These are phyloP conservation scores for Microbotryum violaceum DNA, from an alignment of 1,284 basidiomycete genomes.

Conservation along the genomic window DNA sequence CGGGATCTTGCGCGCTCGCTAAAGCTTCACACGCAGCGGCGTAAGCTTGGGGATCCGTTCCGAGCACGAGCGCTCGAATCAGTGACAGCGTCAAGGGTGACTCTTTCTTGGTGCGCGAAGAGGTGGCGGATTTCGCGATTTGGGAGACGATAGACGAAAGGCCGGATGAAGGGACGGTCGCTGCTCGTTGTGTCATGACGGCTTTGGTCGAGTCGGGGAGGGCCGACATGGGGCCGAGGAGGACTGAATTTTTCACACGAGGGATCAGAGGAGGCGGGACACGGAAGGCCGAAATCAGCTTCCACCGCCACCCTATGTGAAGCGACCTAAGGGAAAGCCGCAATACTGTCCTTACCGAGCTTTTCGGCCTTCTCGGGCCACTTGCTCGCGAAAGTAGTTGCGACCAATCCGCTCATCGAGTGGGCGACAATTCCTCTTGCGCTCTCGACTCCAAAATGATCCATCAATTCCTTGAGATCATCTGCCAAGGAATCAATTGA, in stretches of 20 bases:
- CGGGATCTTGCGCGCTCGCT: slow-evolving; percentile 18
- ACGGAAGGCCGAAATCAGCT: background rate
- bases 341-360: slow-evolving; percentile 15
- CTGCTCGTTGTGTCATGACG: slow-evolving; percentile 16
- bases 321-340: background rate
- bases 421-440: slow-evolving; percentile 24
- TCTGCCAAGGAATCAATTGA: slow-evolving; percentile 15
- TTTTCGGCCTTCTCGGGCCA: slow-evolving; percentile 19
- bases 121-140: slow-evolving; percentile 21
- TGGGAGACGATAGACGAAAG: slow-evolving; percentile 15
- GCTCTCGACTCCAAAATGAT: background rate
- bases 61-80: slow-evolving; percentile 21
- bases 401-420: slow-evolving; percentile 24
- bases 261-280: background rate
- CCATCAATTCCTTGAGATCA: slow-evolving; percentile 17
- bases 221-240: slow-evolving; percentile 27
- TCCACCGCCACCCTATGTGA: background rate
- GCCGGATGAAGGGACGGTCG: slow-evolving; percentile 14
- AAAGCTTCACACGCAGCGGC: slow-evolving; percentile 26
- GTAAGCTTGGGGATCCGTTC: slow-evolving; percentile 15
- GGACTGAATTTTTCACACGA: slow-evolving; percentile 13
- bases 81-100: slow-evolving; percentile 18
- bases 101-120: slow-evolving; percentile 10
- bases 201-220: slow-evolving; percentile 5
- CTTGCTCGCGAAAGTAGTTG: slow-evolving; percentile 19